phyloP scores from a whole-genome alignment of 1,139 yeast species.

The Yamadazyma pseudoaaseri region DNA sequence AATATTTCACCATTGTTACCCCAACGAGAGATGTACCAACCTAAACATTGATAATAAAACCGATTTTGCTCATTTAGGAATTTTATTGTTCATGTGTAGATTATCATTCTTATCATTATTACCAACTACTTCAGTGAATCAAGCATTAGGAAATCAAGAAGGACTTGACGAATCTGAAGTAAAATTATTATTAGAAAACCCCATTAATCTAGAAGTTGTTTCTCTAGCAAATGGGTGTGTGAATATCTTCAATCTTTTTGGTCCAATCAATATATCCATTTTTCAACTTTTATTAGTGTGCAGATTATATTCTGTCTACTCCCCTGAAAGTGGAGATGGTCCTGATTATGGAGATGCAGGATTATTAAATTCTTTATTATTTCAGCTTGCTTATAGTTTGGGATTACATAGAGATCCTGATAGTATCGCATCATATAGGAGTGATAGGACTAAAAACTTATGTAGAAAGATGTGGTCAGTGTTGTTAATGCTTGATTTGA shows the following conservation, averaged over 20 bases:
- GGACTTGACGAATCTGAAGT: slow-evolving; percentile 4
- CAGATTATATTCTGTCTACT: slow-evolving; percentile 36
- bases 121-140: slow-evolving; percentile 4
- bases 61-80: slow-evolving; percentile 25
- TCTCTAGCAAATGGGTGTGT: slow-evolving; percentile 36
- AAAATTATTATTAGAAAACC: slow-evolving; percentile 8
- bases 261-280: slow-evolving; percentile 42
- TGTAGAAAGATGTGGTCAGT: slow-evolving; percentile 24
- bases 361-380: slow-evolving; percentile 35
- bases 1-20: slow-evolving; percentile 19
- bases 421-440: slow-evolving; percentile 11
- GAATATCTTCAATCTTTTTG: slow-evolving; percentile 35
- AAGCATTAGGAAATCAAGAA: not conserved
- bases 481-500: slow-evolving; percentile 33
- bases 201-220: slow-evolving; percentile 21
- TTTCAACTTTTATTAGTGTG: slow-evolving; percentile 46
- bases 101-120: slow-evolving; percentile 22
- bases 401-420: slow-evolving; percentile 48
- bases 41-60: slow-evolving; percentile 16
- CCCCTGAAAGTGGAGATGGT: slow-evolving; percentile 52
- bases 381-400: slow-evolving; percentile 43
- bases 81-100: slow-evolving; percentile 20
- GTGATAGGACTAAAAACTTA: slow-evolving; percentile 29
- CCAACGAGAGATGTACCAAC: slow-evolving; percentile 11
- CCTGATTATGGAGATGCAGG: slow-evolving; percentile 51